Evolutionary conservation across 768 basidiomycete genomes (phyloP), one percentile per base, ranked within the genome.

Genomic region (Pleurotus djamor): DNA sequence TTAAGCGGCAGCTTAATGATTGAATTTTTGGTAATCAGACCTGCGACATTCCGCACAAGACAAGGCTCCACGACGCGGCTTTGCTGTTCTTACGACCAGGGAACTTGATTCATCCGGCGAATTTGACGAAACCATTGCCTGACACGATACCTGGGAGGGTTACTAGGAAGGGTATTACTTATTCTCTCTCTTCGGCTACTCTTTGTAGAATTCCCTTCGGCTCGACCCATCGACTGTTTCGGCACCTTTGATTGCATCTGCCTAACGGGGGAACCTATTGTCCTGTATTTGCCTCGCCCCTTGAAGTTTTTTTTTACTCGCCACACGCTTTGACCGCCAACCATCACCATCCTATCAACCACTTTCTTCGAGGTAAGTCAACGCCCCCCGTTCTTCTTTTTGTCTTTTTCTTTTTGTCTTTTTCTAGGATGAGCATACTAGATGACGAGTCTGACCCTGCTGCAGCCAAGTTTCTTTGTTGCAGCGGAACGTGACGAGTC

Each of bases 391-490:
- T 43, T 17, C 38, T 58, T 61, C 70, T 63, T 36, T 63, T 47
- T 48, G 59, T 43, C 16, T 37, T 58, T 61, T 70, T 63, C 37
- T 63, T 47, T 48, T 28, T 28, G 21, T 28, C 62, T 70, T 63
- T 41, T 63, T 47, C 48, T 61, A 66, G 68, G 79, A 81, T 81
- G 80, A 79, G 61, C 60, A 64, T 57, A 68, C 69, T 77, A 81
- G 80, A 83, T 83, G 81, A 82, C 92, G 92, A 94, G 92, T 94
- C 92, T 78, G 92, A 94, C 73, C 69, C 68, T 70, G 71, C 65
- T 62, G 68, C 61, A 68, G 65, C 76, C 78, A 82, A 86, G 86
- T 83, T 86, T 84, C 86, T 84, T 82, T 79, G 71, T 73, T 67
- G 65, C 63, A 65, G 64, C 65, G 60, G 71, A 74, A 77, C 61